These are phyloP conservation scores for Rhynchospora pubera DNA, from an alignment of 176 grass and related monocot species.

Conservation along the genomic window DNA sequence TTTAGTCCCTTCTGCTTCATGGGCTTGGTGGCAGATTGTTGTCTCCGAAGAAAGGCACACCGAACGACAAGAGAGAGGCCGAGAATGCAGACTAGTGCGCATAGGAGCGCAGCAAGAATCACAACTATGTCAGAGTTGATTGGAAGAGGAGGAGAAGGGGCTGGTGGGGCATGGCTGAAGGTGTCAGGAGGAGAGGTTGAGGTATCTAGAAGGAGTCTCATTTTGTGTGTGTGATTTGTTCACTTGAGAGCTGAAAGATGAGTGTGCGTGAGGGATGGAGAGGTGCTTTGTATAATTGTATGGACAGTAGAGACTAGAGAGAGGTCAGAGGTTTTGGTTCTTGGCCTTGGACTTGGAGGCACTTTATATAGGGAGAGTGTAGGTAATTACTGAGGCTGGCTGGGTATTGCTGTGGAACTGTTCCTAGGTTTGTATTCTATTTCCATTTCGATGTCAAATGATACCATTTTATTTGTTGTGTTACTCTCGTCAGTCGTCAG, in stretches of 20 bases:
- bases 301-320: neutral
- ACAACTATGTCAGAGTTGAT: constrained; percentile 61
- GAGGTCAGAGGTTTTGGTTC: neutral
- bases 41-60: constrained; percentile 37
- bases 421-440: neutral
- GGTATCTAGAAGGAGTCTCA: constrained; percentile 23
- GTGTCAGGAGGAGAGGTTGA: neutral
- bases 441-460: neutral
- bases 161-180: neutral
- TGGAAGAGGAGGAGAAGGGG: constrained; percentile 16
- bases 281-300: neutral
- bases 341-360: neutral
- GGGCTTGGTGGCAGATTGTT: neutral
- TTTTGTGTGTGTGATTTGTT: constrained; percentile 7
- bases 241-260: neutral
- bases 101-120: constrained; percentile 54
- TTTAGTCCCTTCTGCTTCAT: constrained; percentile 33
- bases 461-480: neutral
- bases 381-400: neutral
- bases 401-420: neutral
- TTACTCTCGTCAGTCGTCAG: too few species aligned
- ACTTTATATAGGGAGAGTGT: neutral
- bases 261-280: neutral
- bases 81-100: constrained; percentile 50
- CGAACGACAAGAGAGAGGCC: constrained; percentile 57